Percentiles rank a stretch among this genome's conserved stretches.
Conservation (phyloP, 495 filamentous ascomycete genomes). For the Clohesyomyces aquaticus region DNA sequence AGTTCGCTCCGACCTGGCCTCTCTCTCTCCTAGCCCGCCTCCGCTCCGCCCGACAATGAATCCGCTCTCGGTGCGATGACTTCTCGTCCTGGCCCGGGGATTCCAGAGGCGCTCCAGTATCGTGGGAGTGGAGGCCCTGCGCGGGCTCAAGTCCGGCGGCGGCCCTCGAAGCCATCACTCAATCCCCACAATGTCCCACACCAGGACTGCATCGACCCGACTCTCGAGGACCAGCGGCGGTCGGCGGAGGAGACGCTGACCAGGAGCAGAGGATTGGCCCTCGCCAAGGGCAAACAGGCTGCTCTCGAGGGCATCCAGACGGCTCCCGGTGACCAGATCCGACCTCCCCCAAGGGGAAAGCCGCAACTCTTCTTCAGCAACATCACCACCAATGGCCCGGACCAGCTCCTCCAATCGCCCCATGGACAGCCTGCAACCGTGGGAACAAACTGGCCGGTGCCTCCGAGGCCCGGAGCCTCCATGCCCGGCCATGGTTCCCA, state of each 20-base stretch:
- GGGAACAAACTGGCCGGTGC: conserved; percentile 26
- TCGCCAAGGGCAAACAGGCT: conserved; percentile 16
- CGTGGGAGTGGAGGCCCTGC: conserved; percentile 31
- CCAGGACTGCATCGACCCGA: conserved; percentile 32
- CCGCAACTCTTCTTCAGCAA: conserved; percentile 38
- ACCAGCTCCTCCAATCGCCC: conserved; percentile 22
- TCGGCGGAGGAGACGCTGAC: conserved; percentile 19
- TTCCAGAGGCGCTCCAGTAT: conserved; percentile 39
- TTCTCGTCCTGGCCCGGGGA: conserved; percentile 44
- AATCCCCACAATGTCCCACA: conserved; percentile 26
- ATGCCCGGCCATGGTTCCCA: conserved; percentile 17
- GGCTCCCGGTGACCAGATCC: background rate
- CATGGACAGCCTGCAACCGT: background rate
- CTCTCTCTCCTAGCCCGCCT: conserved; percentile 12
- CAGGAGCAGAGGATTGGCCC: conserved; percentile 4
- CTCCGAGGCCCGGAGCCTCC: conserved; percentile 33
- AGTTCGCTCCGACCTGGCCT: background rate
- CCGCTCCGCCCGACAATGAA: conserved; percentile 36
- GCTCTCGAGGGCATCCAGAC: conserved; percentile 35
- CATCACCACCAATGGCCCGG: conserved; percentile 3
- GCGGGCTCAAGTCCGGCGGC: conserved; percentile 18
- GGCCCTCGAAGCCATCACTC: conserved; percentile 21
- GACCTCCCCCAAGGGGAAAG: conserved; percentile 32
- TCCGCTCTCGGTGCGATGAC: conserved; percentile 43
- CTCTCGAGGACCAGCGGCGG: conserved; percentile 24